Percentiles rank a stretch among this genome's conserved stretches.
These are phyloP conservation scores for Scheffersomyces ergatensis DNA, from an alignment of 805 yeast genomes.

Conservation along the genomic window DNA sequence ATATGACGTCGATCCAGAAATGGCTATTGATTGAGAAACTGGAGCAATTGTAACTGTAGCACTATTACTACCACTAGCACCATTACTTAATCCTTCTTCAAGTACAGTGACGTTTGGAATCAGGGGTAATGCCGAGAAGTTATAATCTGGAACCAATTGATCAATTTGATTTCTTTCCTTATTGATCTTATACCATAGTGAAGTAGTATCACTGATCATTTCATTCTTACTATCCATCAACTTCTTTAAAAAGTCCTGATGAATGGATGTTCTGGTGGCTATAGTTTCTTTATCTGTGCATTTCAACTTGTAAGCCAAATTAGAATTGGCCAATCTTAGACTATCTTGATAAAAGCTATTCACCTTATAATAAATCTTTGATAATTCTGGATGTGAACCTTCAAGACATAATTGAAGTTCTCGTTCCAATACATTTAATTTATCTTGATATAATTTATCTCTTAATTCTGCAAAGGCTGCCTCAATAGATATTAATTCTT, in stretches of 20 bases:
- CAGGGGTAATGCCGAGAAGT: conserved; percentile 39
- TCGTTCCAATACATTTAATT: conserved; percentile 68
- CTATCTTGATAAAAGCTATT: conserved; percentile 73
- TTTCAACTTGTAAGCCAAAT: conserved; percentile 57
- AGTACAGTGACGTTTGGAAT: conserved; percentile 18
- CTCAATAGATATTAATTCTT: conserved; percentile 76
- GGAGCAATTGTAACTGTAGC: not conserved
- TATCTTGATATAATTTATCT: conserved; percentile 82
- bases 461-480: conserved; percentile 81
- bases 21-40: not conserved
- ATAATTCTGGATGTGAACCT: conserved; percentile 90
- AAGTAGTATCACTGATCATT: conserved; percentile 71
- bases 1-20: not conserved
- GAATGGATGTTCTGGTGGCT: conserved; percentile 75
- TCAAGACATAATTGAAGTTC: conserved; percentile 84
- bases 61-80: conserved; percentile 3
- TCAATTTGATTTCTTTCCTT: conserved; percentile 84
- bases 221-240: conserved; percentile 63
- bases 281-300: conserved; percentile 79
- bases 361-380: conserved; percentile 66
- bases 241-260: conserved; percentile 76
- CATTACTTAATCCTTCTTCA: conserved; percentile 7
- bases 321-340: conserved; percentile 43
- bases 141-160: conserved; percentile 55
- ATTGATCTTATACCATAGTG: conserved; percentile 88